Evolutionary conservation across 495 filamentous ascomycete species (phyloP), one percentile per base, ranked within the genome.

Genomic region (Podospora fimiseda): DNA sequence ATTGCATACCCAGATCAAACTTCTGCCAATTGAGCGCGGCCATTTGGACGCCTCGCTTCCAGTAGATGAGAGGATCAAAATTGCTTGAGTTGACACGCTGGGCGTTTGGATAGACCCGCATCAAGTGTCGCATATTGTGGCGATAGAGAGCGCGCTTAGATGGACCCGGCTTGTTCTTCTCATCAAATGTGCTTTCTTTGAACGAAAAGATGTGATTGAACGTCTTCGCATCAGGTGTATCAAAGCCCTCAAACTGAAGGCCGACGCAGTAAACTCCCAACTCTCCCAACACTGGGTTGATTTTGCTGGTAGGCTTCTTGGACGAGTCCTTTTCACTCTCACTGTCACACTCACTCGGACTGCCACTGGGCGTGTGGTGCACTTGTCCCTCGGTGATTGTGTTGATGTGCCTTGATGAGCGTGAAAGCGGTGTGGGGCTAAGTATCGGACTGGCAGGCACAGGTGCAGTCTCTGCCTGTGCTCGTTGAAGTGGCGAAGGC

Each of bases 21-120:
- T 92, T 98, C 67, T 98, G 93, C 93, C 93, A 98, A 67, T 98
- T 98, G 56, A 95, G 75, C 1, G 93, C 93, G 2, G 83, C 89
- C 91, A 96, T 96, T 66, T 96, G 91, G 9, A 96, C 93, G 24
- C 93, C 93, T 47, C 88, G 87, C 42, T 93, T 81, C 93, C 93
- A 98, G 67, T 89, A 93, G 51, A 83, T 81, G 50, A 90, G 77
- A 0, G 93, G 93, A 60, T 97, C 88, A 59, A 95, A 96, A 67
- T 98, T 98, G 51, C 84, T 84, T 5, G 93, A 97, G 30, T 78
- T 77, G 33, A 95, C 73, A 13, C 93, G 88, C 50, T 79, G 83
- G 9, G 76, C 83, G 15, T 85, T 85, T 3, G 93, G 93, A 67
- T 98, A 98, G 24, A 97, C 89, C 37, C 93, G 83, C 77, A 96